Base-by-base conservation (phyloP, 1,139 yeast species). In the Yamadazyma songkhlaensis region DNA sequence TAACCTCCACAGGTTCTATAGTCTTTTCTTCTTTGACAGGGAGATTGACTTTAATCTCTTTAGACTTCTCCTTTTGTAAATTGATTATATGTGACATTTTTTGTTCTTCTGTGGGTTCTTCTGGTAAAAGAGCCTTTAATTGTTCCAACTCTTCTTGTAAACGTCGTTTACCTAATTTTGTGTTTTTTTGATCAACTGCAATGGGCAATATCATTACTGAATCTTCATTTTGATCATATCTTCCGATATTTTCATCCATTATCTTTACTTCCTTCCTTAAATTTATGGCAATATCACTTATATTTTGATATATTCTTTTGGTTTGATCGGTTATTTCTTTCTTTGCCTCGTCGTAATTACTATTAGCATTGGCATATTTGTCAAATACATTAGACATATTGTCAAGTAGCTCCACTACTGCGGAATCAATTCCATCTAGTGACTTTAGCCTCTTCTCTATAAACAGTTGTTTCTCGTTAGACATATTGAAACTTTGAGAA, bases 161-260 rank as follows among this genome's bases (percentile, higher is more conserved):
- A 54, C 79, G 76, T 45, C 63, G 64, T 29, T 60, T 60, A 2
- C 84, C 84, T 29, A 79, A 66, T 53, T 68, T 67, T 6, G 84
- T 74, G 35, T 81, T 81, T 60, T 79, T 80, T 49, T 79, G 82
- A 43, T 78, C 81, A 14, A 81, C 78, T 30, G 71, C 67, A 2
- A 80, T 74, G 3, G 87, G 86, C 25, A 79, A 59, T 21, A 80
- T 70, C 67, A 76, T 77, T 10, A 75, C 60, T 11, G 67, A 67
- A 46, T 74, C 77, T 13, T 62, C 58, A 44, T 72, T 70, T 41
- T 60, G 61, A 39, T 64, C 65, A 41, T 62, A 61, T 5, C 71
- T 72, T 1, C 80, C 81, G 15, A 72, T 72, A 44, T 77, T 76
- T 35, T 75, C 79, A 54, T 80, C 84, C 63, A 79, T 64, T 6